Evolutionary conservation across 2,329 filamentous ascomycete species (phyloP).

Genomic region (Elsinoe fawcettii): DNA sequence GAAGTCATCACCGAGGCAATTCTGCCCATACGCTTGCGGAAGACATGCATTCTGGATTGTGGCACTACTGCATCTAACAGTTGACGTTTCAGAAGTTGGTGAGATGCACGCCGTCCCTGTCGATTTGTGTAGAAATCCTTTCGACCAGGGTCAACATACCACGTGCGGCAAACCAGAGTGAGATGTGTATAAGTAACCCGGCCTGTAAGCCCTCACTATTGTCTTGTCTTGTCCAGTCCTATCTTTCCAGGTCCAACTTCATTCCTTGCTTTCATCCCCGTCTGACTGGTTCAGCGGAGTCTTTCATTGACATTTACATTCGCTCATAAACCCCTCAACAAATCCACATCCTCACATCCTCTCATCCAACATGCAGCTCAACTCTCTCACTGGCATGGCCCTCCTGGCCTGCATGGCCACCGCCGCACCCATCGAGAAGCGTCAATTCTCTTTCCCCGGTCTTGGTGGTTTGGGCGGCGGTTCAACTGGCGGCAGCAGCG

Average conservation of each 20-base stretch:
- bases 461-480: background rate
- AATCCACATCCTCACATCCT: background rate
- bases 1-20: constrained; percentile 11
- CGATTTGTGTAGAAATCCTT: background rate
- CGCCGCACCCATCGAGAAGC: constrained; percentile 17
- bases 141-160: background rate
- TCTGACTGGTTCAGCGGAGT: constrained; percentile 12
- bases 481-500: constrained; percentile 15
- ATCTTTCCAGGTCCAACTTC: constrained; percentile 7
- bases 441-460: constrained; percentile 13
- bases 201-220: background rate
- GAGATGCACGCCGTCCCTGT: constrained; percentile 2
- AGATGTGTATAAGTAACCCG: background rate
- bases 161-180: background rate
- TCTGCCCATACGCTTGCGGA: background rate
- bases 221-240: constrained; percentile 4
- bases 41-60: background rate
- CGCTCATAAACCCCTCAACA: background rate
- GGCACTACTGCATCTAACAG: constrained; percentile 7
- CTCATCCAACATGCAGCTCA: constrained; percentile 20
- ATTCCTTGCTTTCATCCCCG: constrained; percentile 4
- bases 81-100: constrained; percentile 12
- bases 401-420: constrained; percentile 19
- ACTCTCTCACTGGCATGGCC: constrained; percentile 19
- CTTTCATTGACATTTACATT: background rate